Evolutionary conservation across 495 filamentous ascomycete species (phyloP), one percentile per base, ranked within the genome.

Genomic region (Penicillium samsonianum): DNA sequence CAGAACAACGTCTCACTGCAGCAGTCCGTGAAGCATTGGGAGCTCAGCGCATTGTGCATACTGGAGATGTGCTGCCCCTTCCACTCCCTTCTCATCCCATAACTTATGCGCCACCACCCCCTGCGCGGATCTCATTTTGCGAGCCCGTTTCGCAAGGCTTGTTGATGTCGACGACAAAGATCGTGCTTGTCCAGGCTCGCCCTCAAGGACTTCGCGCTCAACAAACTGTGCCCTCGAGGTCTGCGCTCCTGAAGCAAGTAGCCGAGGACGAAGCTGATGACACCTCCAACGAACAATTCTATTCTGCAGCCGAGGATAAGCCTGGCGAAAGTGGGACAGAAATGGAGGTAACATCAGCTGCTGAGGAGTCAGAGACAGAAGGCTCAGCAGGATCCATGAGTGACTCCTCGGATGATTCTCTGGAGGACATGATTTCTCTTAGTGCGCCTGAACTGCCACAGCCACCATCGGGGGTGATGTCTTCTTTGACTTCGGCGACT

Each of bases 281-380:
- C 59, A 90, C 90, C 20, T 84, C 89, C 19, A 93, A 87, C 55
- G 92, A 96, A 68, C 87, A 90, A 61, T 96, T 95, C 70, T 96
- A 82, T 63, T 95, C 91, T 4, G 91, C 91, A 3, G 83, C 87
- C 6, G 92, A 96, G 65, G 90, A 94, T 55, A 82, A 84, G 23
- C 64, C 65, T 16, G 54, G 80, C 5, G 82, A 84, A 55, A 74
- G 83, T 50, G 82, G 84, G 38, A 83, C 83, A 2, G 85, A 87
- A 52, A 75, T 82, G 59, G 80, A 84, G 56, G 65, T 64, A 38
- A 72, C 74, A 1, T 75, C 81, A 14, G 77, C 84, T 14, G 73
- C 76, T 3, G 84, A 82, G 31, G 82, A 87, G 14, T 83, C 63
- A 63, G 77, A 80, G 48, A 78, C 77, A 1, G 80, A 81, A 43